Evolutionary conservation across 305 asterid species (phyloP).

Genomic region (Coffea humblotiana): DNA sequence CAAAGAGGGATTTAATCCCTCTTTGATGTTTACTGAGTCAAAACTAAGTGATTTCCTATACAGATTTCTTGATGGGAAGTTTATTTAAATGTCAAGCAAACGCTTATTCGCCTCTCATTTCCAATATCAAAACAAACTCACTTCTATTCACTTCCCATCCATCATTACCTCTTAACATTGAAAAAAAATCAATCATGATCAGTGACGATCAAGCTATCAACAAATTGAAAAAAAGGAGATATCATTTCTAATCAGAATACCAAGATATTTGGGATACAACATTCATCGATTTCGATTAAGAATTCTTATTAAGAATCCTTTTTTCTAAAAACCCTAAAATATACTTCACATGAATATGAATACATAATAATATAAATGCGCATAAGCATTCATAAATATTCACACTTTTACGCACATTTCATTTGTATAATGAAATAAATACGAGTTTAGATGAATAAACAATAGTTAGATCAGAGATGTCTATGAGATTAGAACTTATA

Average conservation of each 20-base stretch:
- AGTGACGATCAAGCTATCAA: neutral
- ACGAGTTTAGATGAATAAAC: neutral
- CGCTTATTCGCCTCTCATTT: slow-evolving; percentile 3
- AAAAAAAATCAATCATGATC: neutral
- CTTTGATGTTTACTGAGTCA: too few species aligned
- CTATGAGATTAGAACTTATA: too few species aligned
- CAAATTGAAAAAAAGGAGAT: neutral
- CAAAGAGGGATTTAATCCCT: too few species aligned
- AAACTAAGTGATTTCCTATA: too few species aligned
- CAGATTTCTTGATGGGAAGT: too few species aligned
- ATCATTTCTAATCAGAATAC: neutral
- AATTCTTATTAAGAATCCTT: neutral
- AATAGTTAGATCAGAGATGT: too few species aligned
- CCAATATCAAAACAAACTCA: slow-evolving; percentile 7
- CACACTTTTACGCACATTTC: neutral
- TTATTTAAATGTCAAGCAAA: too few species aligned
- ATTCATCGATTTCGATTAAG: neutral
- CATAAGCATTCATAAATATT: neutral
- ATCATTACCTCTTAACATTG: neutral
- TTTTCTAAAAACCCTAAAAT: slow-evolving; percentile 21
- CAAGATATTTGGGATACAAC: neutral
- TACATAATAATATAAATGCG: neutral
- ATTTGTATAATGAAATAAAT: neutral
- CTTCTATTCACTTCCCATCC: slow-evolving; percentile 8
- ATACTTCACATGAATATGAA: neutral